These are phyloP conservation scores for Globisporangium sylvaticum DNA, from an alignment of 352 stramenopile genomes.

Conservation along the genomic window DNA sequence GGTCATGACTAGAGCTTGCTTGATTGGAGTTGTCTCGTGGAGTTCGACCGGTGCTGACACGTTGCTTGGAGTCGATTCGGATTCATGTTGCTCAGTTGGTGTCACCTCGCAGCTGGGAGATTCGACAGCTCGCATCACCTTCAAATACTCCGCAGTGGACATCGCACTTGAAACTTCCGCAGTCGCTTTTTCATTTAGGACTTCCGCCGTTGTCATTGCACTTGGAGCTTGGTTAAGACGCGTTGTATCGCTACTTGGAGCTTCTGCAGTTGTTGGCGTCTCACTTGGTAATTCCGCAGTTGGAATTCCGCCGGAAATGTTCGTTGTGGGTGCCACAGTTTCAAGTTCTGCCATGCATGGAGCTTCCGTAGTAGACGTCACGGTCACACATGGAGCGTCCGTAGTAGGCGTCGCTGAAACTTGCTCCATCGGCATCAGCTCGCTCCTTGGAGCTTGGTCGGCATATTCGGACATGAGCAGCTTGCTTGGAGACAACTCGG, in stretches of 20 bases:
- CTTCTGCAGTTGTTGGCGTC: background rate
- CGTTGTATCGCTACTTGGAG: background rate
- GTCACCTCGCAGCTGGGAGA: background rate
- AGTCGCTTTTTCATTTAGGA: background rate
- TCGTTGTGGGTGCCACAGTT: background rate
- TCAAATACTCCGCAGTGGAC: background rate
- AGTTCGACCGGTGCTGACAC: background rate
- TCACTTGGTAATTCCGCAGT: background rate
- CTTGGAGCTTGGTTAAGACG: background rate
- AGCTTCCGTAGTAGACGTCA: background rate
- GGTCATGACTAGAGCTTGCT: background rate
- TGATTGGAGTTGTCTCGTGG: background rate
- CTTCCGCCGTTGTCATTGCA: background rate
- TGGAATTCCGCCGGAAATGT: background rate
- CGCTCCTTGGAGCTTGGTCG: background rate
- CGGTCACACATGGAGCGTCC: background rate
- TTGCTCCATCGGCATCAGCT: background rate
- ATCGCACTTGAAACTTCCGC: background rate
- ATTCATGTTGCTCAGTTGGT: background rate
- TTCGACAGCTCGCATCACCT: background rate
- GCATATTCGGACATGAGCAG: background rate
- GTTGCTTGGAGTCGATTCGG: background rate
- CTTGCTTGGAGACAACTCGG: background rate
- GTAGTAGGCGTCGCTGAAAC: background rate
- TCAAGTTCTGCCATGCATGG: background rate